Percentiles rank a stretch among this genome's conserved stretches.
Evolutionary conservation across 2,329 filamentous ascomycete species (phyloP).

Genomic region (Aureobasidium pullulans): DNA sequence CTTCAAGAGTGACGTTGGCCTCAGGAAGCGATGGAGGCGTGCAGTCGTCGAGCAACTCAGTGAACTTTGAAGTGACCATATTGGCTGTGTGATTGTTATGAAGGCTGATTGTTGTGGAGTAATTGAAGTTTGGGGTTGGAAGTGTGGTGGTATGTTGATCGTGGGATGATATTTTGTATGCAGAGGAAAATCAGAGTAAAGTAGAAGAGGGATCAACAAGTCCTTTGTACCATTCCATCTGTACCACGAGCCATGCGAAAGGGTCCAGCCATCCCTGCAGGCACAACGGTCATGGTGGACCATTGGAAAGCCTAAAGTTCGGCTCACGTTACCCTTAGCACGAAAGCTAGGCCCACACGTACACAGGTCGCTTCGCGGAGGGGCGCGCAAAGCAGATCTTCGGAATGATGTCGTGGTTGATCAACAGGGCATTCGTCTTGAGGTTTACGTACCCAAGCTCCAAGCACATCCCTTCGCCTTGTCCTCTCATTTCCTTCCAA

Average conservation of each 20-base stretch:
- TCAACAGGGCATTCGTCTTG: not conserved
- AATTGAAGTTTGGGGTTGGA: no score
- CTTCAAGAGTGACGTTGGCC: conserved; percentile 29
- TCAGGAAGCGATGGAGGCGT: conserved; percentile 23
- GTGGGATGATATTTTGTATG: not conserved
- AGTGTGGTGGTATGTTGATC: not conserved
- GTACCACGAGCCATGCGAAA: conserved; percentile 6
- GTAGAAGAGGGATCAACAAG: not conserved
- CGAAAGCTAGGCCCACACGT: not conserved
- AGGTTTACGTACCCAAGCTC: conserved; percentile 2
- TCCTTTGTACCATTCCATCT: not conserved
- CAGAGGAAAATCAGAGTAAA: not conserved
- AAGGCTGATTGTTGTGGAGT: not conserved
- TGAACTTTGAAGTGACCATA: conserved; percentile 30
- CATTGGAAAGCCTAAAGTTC: conserved; percentile 11
- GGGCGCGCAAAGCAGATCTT: conserved; percentile 2
- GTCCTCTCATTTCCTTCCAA: not conserved
- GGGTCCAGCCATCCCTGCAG: conserved; percentile 12
- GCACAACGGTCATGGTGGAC: conserved; percentile 5
- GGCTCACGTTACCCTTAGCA: conserved; percentile 11
- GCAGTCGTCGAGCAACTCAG: conserved; percentile 28
- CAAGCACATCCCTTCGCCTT: not conserved
- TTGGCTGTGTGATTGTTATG: not conserved
- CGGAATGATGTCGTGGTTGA: conserved; percentile 11
- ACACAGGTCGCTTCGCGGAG: conserved; percentile 12